Conservation (phyloP, 495 filamentous ascomycete species). For the Annulohypoxylon bovei region DNA sequence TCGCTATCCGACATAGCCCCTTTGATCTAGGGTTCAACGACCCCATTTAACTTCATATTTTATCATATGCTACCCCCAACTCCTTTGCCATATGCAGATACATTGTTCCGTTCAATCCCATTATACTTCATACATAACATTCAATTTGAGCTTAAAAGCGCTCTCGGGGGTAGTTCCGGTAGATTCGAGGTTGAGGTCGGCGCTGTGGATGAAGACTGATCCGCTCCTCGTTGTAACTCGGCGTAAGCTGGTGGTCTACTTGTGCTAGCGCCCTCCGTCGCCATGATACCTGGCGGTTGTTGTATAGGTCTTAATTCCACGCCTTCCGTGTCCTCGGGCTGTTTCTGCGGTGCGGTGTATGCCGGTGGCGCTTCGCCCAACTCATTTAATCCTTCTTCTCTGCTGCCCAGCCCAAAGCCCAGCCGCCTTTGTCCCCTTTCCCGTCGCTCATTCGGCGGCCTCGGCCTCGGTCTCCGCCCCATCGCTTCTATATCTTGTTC, state of each 20-base stretch:
- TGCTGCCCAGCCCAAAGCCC: conserved; percentile 30
- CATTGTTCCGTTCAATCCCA: neutral
- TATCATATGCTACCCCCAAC: conserved; percentile 18
- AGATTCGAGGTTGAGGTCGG: conserved; percentile 12
- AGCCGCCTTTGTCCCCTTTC: conserved; percentile 24
- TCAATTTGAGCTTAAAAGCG: conserved; percentile 29
- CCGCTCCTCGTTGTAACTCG: conserved; percentile 16
- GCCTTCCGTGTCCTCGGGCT: conserved; percentile 35
- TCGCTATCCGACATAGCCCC: conserved; percentile 11
- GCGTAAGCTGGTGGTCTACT: conserved; percentile 39
- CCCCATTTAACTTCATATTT: conserved; percentile 2
- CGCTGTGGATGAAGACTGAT: conserved; percentile 10
- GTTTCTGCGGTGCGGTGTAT: conserved; percentile 51
- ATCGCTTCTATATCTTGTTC: conserved; percentile 39
- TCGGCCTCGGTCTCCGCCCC: conserved; percentile 19
- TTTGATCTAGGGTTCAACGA: neutral
- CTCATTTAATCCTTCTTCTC: conserved; percentile 65
- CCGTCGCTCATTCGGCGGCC: conserved; percentile 24
- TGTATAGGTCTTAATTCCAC: conserved; percentile 43
- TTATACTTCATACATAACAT: neutral
- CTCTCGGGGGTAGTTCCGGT: conserved; percentile 40
- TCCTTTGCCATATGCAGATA: conserved; percentile 19
- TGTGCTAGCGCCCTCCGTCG: conserved; percentile 26
- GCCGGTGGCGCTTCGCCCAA: conserved; percentile 67
- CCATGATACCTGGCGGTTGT: conserved; percentile 20